A percentile compares a stretch with the other conserved stretches of the same genome.
Evolutionary conservation across 164 flowering plant species (phyloP).

Genomic region (Vitis labrusca): DNA sequence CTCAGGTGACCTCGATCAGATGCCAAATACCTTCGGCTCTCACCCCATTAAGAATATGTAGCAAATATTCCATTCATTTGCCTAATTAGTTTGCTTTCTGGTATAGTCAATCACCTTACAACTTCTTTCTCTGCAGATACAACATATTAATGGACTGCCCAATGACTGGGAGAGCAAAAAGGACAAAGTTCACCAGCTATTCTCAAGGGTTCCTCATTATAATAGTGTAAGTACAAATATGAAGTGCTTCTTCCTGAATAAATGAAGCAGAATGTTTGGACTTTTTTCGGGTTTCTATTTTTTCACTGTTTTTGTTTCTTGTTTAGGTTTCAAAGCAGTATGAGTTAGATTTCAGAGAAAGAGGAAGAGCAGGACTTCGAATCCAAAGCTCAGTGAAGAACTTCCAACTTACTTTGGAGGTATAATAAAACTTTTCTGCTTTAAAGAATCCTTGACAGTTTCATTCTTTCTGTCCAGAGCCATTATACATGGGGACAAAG

Average conservation of each 20-base stretch:
- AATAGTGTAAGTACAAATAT: constrained; percentile 46
- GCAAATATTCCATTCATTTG: neutral
- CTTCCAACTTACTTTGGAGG: constrained; percentile 85
- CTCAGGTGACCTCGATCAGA: constrained; percentile 44
- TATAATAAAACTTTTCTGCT: constrained; percentile 13
- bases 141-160: constrained; percentile 65
- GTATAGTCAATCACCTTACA: neutral
- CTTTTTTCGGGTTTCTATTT: neutral
- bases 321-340: constrained; percentile 57
- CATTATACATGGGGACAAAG: neutral
- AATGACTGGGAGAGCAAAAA: constrained; percentile 56
- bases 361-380: constrained; percentile 62
- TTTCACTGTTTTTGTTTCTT: constrained; percentile 1
- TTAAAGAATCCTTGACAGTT: neutral
- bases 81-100: neutral
- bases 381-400: constrained; percentile 83
- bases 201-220: constrained; percentile 74
- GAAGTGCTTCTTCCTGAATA: neutral
- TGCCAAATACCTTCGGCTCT: neutral
- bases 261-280: neutral
- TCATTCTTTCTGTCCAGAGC: neutral
- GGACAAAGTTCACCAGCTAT: constrained; percentile 66
- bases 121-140: constrained; percentile 35
- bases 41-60: neutral
- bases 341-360: constrained; percentile 89